phyloP scores from a whole-genome alignment of 805 yeast species.

The Grigorovia jiainica region DNA sequence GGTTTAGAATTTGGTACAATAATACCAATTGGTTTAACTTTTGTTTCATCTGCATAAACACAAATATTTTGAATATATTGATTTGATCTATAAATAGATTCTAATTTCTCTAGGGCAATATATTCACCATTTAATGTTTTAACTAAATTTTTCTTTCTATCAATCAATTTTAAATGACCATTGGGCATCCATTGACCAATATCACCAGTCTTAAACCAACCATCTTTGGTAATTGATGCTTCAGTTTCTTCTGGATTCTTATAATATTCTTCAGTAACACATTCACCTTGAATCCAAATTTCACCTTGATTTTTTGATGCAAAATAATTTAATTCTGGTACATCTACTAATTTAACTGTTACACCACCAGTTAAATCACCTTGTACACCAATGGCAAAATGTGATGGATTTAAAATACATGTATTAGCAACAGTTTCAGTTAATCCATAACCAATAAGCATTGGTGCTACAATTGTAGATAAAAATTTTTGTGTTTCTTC shows the following conservation, averaged over 20 bases:
- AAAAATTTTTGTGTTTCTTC: conserved; percentile 74
- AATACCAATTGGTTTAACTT: conserved; percentile 88
- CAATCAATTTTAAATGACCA: conserved; percentile 78
- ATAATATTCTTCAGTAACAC: conserved; percentile 70
- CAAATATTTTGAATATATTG: conserved; percentile 70
- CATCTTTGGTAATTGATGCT: conserved; percentile 66
- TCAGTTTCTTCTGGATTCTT: conserved; percentile 75
- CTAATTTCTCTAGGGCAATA: conserved; percentile 91
- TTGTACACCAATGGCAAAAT: conserved; percentile 63
- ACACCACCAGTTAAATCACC: conserved; percentile 80
- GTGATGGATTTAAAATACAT: conserved; percentile 52
- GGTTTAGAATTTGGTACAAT: conserved; percentile 70
- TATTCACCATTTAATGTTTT: conserved; percentile 96
- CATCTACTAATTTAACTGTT: conserved; percentile 84
- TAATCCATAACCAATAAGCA: conserved; percentile 91
- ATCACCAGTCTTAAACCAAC: conserved; percentile 96
- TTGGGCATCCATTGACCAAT: conserved; percentile 83
- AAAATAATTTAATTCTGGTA: conserved; percentile 79
- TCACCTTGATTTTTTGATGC: conserved; percentile 94
- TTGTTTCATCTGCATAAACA: conserved; percentile 81
- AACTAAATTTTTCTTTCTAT: conserved; percentile 90
- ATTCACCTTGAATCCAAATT: conserved; percentile 65
- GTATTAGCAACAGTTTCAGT: conserved; percentile 94
- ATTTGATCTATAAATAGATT: conserved; percentile 81
- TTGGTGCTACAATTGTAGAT: conserved; percentile 65